These are phyloP conservation scores for Boletus barrowsii DNA, from an alignment of 768 basidiomycete species.

Conservation along the genomic window DNA sequence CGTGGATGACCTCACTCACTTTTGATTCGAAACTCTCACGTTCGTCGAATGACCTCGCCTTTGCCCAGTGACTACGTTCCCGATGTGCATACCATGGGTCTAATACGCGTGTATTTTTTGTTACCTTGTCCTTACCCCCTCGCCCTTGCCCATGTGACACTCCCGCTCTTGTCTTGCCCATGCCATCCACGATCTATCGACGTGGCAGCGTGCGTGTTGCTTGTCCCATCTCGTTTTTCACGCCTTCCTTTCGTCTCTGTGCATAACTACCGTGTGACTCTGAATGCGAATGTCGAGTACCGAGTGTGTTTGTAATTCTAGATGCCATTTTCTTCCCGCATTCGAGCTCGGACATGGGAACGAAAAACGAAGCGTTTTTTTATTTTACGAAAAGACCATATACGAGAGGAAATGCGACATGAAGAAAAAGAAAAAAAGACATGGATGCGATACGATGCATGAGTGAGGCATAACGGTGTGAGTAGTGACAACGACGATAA, in stretches of 20 bases:
- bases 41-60: too few species aligned
- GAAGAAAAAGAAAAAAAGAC: not conserved
- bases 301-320: constrained; percentile 24
- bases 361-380: too few species aligned
- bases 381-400: too few species aligned
- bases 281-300: constrained; percentile 11
- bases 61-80: not conserved
- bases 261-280: not conserved
- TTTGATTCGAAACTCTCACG: too few species aligned
- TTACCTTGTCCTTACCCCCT: too few species aligned
- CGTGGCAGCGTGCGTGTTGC: too few species aligned
- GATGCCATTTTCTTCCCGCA: not conserved
- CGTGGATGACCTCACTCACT: not conserved
- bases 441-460: not conserved
- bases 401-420: too few species aligned
- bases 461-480: constrained; percentile 1
- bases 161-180: too few species aligned
- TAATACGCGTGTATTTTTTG: too few species aligned
- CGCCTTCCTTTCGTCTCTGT: constrained; percentile 2
- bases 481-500: not conserved
- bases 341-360: too few species aligned
- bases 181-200: too few species aligned
- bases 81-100: not conserved
- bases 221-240: too few species aligned
- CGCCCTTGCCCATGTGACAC: not conserved